Evolutionary conservation across 2,329 filamentous ascomycete species (phyloP).

Genomic region (Trichoderma lentiforme): DNA sequence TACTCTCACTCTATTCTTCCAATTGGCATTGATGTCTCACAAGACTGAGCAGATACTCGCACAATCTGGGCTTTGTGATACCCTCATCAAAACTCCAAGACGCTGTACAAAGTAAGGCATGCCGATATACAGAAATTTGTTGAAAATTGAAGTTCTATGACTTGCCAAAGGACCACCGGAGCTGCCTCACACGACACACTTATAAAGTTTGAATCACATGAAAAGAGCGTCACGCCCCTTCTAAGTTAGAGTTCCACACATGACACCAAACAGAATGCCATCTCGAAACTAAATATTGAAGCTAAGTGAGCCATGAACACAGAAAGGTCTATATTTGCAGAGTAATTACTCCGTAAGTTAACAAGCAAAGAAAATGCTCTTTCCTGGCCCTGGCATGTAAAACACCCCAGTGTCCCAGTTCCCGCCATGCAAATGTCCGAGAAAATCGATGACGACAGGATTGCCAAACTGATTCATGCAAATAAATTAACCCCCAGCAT

Average conservation of each 20-base stretch:
- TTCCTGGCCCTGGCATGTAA: not conserved
- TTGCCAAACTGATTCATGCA: not conserved
- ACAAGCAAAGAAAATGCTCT: not conserved
- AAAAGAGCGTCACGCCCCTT: not conserved
- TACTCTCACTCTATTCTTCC: not conserved
- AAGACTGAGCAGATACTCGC: not conserved
- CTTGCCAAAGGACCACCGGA: not conserved
- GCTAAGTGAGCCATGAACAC: too few relatives aligned
- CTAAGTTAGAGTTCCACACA: not conserved
- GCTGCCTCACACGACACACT: not conserved
- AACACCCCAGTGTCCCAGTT: not conserved
- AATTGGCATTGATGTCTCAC: not conserved
- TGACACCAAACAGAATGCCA: not conserved
- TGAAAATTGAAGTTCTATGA: not conserved
- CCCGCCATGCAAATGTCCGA: not conserved
- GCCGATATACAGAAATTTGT: not conserved
- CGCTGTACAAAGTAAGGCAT: not conserved
- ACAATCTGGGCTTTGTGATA: not conserved
- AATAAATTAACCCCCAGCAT: not conserved
- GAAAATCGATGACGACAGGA: constrained; percentile 1
- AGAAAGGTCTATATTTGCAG: not conserved
- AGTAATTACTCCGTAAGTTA: not conserved
- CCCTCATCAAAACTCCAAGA: not conserved
- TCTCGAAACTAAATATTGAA: not conserved
- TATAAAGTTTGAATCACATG: not conserved